A percentile compares a stretch with the other conserved stretches of the same genome.
These are phyloP conservation scores for Cercospora zeina DNA, from an alignment of 2,329 filamentous ascomycete species.

Conservation along the genomic window DNA sequence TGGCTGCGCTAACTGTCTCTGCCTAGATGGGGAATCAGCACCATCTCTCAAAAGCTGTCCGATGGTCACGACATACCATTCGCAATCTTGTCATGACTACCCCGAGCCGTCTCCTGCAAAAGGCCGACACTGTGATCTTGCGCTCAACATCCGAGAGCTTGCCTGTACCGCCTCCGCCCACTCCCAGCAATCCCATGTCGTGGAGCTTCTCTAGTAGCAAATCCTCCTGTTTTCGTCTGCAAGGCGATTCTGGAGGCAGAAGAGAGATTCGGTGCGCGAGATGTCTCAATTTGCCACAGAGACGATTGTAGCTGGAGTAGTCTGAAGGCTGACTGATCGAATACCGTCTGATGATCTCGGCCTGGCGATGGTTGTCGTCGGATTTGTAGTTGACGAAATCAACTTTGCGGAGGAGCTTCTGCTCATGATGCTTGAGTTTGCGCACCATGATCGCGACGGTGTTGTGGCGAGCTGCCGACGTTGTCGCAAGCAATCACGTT, in stretches of 20 bases:
- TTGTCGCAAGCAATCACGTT: slow-evolving; percentile 9
- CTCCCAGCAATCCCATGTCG: slow-evolving; percentile 82
- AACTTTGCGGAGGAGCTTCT: slow-evolving; percentile 87
- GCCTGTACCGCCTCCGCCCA: slow-evolving; percentile 63
- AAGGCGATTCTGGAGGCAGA: slow-evolving; percentile 74
- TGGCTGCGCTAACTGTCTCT: slow-evolving; percentile 76
- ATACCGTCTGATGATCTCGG: slow-evolving; percentile 77
- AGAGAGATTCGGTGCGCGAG: slow-evolving; percentile 84
- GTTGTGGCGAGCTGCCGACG: neutral
- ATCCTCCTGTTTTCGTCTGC: slow-evolving; percentile 80
- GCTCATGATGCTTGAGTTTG: slow-evolving; percentile 95
- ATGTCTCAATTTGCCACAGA: slow-evolving; percentile 70
- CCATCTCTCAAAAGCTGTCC: neutral
- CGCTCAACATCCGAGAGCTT: slow-evolving; percentile 73
- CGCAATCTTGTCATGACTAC: slow-evolving; percentile 87
- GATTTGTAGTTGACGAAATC: slow-evolving; percentile 86
- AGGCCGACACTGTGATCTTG: slow-evolving; percentile 82
- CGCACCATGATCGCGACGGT: slow-evolving; percentile 71
- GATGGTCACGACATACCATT: slow-evolving; percentile 56
- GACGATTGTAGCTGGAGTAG: slow-evolving; percentile 60
- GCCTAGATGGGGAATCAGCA: slow-evolving; percentile 45
- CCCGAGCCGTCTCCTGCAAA: slow-evolving; percentile 78
- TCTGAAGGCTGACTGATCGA: slow-evolving; percentile 87
- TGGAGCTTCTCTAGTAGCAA: slow-evolving; percentile 88
- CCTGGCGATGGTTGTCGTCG: slow-evolving; percentile 82